Evolutionary conservation across 2,329 filamentous ascomycete species (phyloP).

Genomic region (Epichloe baconii): DNA sequence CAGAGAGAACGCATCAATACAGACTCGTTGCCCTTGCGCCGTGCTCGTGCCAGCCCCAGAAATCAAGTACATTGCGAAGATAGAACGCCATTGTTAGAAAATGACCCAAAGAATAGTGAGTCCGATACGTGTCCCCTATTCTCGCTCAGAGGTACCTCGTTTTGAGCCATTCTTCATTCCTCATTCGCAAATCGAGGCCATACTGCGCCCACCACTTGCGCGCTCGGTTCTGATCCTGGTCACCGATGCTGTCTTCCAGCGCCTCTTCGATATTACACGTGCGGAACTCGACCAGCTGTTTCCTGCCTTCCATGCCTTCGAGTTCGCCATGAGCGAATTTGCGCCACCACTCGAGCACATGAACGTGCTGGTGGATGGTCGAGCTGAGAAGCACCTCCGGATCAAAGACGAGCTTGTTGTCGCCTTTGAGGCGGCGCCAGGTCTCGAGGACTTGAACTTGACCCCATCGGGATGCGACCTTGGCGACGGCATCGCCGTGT

Average conservation of each 20-base stretch:
- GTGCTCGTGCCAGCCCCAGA: no score
- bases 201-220: slow-evolving; percentile 80
- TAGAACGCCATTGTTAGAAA: neutral
- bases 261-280: slow-evolving; percentile 94
- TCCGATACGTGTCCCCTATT: neutral
- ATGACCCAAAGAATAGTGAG: neutral
- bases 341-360: slow-evolving; percentile 89
- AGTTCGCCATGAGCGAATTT: slow-evolving; percentile 46
- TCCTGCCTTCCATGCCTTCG: slow-evolving; percentile 38
- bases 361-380: slow-evolving; percentile 73
- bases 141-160: slow-evolving; percentile 41
- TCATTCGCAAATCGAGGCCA: slow-evolving; percentile 66
- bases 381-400: slow-evolving; percentile 73
- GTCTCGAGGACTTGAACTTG: slow-evolving; percentile 73
- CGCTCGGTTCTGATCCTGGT: slow-evolving; percentile 50
- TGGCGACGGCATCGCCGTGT: slow-evolving; percentile 70
- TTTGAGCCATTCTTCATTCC: slow-evolving; percentile 84
- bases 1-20: no score
- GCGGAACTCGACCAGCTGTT: slow-evolving; percentile 74
- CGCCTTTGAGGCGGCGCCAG: slow-evolving; percentile 62
- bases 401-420: slow-evolving; percentile 58
- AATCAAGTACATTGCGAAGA: neutral
- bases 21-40: no score
- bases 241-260: slow-evolving; percentile 70
- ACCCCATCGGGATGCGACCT: slow-evolving; percentile 73